Evolutionary conservation across 1,139 yeast genomes (phyloP).

Genomic region (Kodamaea alishanica): DNA sequence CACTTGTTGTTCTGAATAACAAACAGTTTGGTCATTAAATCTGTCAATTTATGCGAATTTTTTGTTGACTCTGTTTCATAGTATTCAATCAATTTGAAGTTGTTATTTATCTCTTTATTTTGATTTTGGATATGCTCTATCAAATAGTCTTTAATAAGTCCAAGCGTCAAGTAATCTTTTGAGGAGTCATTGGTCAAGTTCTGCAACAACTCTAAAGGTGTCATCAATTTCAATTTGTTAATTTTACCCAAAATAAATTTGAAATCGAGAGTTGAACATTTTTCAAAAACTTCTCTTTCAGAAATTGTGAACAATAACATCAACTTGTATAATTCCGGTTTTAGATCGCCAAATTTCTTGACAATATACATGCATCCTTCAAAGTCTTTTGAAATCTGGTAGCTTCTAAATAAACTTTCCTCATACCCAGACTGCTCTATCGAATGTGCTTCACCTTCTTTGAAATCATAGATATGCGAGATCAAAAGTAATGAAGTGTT

Average conservation of each 20-base stretch:
- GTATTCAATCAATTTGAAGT: conserved; percentile 60
- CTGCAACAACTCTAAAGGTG: conserved; percentile 75
- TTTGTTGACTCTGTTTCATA: conserved; percentile 65
- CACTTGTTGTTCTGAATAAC: conserved; percentile 70
- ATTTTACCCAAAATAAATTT: conserved; percentile 50
- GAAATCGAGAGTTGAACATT: conserved; percentile 54
- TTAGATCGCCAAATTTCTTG: conserved; percentile 55
- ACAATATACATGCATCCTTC: conserved; percentile 54
- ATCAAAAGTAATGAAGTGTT: conserved; percentile 58
- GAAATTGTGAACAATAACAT: conserved; percentile 68
- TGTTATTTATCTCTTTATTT: conserved; percentile 64
- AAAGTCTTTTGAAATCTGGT: conserved; percentile 57
- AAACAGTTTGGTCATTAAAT: conserved; percentile 51
- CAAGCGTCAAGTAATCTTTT: conserved; percentile 67
- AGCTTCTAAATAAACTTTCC: conserved; percentile 62
- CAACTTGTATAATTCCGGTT: conserved; percentile 62
- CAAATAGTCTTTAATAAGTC: conserved; percentile 67
- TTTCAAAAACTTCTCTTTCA: conserved; percentile 47
- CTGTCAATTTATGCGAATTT: conserved; percentile 51
- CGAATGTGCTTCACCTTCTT: conserved; percentile 42
- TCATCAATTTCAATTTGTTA: conserved; percentile 50
- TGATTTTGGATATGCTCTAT: conserved; percentile 60
- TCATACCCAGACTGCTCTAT: conserved; percentile 48
- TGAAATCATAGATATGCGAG: conserved; percentile 61
- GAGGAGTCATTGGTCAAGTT: conserved; percentile 46